phyloP scores from a whole-genome alignment of 192 early-diverging fungal genomes.

The Coemansia sp. region DNA sequence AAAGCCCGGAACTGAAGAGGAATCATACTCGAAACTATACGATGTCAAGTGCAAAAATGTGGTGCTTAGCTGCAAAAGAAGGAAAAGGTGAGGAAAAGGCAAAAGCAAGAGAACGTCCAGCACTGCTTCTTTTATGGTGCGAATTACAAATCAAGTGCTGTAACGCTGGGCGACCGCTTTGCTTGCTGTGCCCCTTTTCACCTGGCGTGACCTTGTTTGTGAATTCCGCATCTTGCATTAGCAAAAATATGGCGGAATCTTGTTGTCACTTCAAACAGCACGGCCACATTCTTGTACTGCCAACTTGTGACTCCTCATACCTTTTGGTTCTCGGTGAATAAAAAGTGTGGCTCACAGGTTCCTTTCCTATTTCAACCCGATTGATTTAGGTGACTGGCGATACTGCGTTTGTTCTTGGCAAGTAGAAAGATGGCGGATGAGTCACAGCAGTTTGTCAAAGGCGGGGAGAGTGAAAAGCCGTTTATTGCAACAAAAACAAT shows the following conservation, averaged over 20 bases:
- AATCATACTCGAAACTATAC: constrained; percentile 3
- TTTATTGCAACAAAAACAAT: background rate
- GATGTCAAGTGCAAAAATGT: background rate
- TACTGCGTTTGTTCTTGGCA: background rate
- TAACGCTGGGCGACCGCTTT: background rate
- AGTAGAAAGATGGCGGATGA: background rate
- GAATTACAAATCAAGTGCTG: background rate
- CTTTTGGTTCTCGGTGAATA: background rate
- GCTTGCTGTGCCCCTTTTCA: background rate
- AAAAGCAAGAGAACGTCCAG: background rate
- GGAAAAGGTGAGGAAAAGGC: background rate
- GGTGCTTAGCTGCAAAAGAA: background rate
- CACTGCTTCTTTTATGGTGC: background rate
- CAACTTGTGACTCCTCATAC: background rate
- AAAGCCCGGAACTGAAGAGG: background rate
- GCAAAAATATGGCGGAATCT: background rate
- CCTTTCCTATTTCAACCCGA: background rate
- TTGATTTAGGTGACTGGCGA: background rate
- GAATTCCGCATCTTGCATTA: background rate
- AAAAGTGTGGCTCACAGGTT: background rate
- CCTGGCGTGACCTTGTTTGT: background rate
- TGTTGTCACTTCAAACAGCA: background rate
- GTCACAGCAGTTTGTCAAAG: background rate
- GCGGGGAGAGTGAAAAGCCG: background rate
- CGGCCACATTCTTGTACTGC: background rate